These are phyloP conservation scores for Alopecurus myosuroides DNA, from an alignment of 176 grass and related monocot species.

Conservation along the genomic window DNA sequence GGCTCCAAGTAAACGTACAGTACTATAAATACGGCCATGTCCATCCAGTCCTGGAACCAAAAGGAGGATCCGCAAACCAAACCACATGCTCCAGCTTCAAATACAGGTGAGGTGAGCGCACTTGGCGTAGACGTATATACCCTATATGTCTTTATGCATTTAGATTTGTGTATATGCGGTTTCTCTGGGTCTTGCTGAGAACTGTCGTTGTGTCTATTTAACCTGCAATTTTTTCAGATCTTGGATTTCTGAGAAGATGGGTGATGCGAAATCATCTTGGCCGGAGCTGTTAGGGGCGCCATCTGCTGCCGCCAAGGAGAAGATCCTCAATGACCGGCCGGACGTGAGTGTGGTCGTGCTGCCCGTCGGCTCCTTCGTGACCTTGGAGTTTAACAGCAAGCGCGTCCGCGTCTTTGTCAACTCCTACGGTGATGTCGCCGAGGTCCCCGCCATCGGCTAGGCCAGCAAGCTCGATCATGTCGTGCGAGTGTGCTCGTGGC, in stretches of 20 bases:
- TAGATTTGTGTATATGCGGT: not conserved
- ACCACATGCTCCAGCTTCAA: not conserved
- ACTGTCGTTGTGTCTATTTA: not conserved
- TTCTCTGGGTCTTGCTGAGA: not conserved
- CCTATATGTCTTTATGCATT: not conserved
- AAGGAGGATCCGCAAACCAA: not conserved
- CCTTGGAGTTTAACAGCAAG: not conserved
- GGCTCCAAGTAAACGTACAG: not conserved
- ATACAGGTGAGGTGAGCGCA: not conserved
- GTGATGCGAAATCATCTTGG: conserved; percentile 17
- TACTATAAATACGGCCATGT: not conserved
- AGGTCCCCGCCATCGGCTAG: not conserved
- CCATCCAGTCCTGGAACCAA: not conserved
- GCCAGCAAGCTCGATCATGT: not conserved
- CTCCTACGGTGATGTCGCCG: not conserved
- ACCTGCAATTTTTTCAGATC: not conserved
- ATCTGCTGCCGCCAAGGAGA: conserved; percentile 13
- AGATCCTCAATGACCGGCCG: conserved; percentile 21
- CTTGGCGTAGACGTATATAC: not conserved
- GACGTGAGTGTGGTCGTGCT: conserved; percentile 3
- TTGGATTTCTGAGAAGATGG: not conserved
- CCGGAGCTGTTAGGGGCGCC: conserved; percentile 26
- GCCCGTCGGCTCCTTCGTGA: not conserved
- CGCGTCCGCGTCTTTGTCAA: conserved; percentile 26
- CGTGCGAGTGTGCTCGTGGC: not conserved